A percentile compares a stretch with the other conserved stretches of the same genome.
phyloP scores from a whole-genome alignment of 257 asterid genomes.

The Primulina tabacum region DNA sequence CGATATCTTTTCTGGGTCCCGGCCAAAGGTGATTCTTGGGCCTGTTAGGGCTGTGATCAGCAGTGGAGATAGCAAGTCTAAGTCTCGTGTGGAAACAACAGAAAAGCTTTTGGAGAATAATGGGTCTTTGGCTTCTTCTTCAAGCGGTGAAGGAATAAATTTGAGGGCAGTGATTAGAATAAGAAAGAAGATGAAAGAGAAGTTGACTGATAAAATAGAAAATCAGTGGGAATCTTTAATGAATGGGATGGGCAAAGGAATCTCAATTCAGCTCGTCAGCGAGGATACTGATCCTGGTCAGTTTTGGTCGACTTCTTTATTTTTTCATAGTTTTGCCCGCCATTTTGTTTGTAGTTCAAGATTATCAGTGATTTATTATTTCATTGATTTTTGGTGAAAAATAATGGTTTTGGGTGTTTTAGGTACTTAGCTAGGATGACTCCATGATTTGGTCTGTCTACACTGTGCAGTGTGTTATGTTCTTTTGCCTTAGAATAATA shows the following conservation, averaged over 20 bases:
- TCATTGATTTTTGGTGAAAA: neutral
- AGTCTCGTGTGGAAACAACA: slow-evolving; percentile 43
- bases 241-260: slow-evolving; percentile 86
- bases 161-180: slow-evolving; percentile 73
- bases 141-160: slow-evolving; percentile 35
- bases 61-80: slow-evolving; percentile 61
- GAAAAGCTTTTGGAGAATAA: slow-evolving; percentile 35
- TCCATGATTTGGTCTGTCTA: neutral
- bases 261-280: slow-evolving; percentile 72
- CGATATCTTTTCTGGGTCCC: slow-evolving; percentile 22
- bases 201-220: slow-evolving; percentile 59
- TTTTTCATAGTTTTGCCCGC: neutral
- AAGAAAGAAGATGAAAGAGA: slow-evolving; percentile 84
- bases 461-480: neutral
- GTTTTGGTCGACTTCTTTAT: neutral
- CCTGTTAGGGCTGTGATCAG: slow-evolving; percentile 62
- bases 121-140: slow-evolving; percentile 30
- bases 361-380: no score
- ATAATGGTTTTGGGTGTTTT: neutral
- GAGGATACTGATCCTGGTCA: slow-evolving; percentile 77
- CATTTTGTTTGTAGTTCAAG: neutral
- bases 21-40: slow-evolving; percentile 21
- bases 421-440: neutral
- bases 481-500: neutral
- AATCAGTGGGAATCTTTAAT: slow-evolving; percentile 71